phyloP scores from a whole-genome alignment of 768 basidiomycete species.

The Pseudohyphozyma bogoriensis region DNA sequence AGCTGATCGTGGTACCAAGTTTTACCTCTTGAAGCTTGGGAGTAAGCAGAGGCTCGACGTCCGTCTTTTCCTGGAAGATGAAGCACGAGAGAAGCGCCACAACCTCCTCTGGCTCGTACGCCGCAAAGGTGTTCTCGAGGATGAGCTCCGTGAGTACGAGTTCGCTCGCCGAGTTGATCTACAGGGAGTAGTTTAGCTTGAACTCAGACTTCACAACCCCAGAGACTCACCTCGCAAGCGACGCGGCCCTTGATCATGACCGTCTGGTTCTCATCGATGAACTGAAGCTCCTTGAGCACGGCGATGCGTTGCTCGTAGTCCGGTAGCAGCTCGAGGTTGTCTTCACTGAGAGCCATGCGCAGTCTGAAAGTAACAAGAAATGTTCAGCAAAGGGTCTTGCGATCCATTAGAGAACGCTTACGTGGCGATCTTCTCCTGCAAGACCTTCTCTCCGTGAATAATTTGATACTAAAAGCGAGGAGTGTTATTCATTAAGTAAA shows the following conservation, averaged over 20 bases:
- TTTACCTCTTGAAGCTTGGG: slow-evolving; percentile 60
- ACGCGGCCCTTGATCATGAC: slow-evolving; percentile 93
- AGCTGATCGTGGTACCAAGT: too few relatives aligned
- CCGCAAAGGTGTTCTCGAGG: slow-evolving; percentile 82
- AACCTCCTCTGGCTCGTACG: slow-evolving; percentile 88
- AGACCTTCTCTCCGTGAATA: slow-evolving; percentile 62
- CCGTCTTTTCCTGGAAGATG: slow-evolving; percentile 97
- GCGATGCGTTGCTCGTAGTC: slow-evolving; percentile 92
- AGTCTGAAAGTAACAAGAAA: slow-evolving; percentile 40
- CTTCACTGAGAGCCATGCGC: slow-evolving; percentile 81
- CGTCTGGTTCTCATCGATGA: slow-evolving; percentile 91
- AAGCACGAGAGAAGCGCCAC: slow-evolving; percentile 93
- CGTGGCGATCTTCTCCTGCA: slow-evolving; percentile 59
- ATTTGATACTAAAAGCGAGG: slow-evolving; percentile 52
- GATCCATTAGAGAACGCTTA: too few relatives aligned
- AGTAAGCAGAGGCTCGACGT: slow-evolving; percentile 71
- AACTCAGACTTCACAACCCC: background rate
- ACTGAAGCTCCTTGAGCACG: slow-evolving; percentile 80
- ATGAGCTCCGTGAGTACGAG: slow-evolving; percentile 93
- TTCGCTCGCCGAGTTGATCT: slow-evolving; percentile 99
- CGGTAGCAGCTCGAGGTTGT: slow-evolving; percentile 89
- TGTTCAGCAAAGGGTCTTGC: too few relatives aligned
- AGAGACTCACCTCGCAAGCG: slow-evolving; percentile 73
- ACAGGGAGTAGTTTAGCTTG: slow-evolving; percentile 1
- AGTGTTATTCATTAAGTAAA: too few relatives aligned